Conservation (phyloP, 2,329 filamentous ascomycete species). For the Clonostachys rosea region DNA sequence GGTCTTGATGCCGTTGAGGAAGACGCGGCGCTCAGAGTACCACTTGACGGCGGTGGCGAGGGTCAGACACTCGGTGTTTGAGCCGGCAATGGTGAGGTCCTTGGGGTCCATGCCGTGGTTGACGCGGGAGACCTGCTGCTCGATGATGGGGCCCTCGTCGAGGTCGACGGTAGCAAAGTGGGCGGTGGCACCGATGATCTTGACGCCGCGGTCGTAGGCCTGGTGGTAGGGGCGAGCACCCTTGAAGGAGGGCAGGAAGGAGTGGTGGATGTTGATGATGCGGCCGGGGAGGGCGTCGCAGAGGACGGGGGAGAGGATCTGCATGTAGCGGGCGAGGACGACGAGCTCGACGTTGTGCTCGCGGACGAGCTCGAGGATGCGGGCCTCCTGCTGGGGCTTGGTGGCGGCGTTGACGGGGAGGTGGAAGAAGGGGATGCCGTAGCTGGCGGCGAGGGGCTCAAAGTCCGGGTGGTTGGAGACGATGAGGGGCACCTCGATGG, state of each 20-base stretch:
- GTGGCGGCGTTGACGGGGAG: conserved; percentile 76
- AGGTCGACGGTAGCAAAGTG: conserved; percentile 84
- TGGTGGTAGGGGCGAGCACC: conserved; percentile 86
- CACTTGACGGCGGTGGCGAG: conserved; percentile 79
- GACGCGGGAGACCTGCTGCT: conserved; percentile 74
- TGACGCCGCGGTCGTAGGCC: conserved; percentile 80
- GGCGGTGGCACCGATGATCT: conserved; percentile 82
- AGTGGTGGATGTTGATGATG: conserved; percentile 92
- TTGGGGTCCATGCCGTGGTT: conserved; percentile 74
- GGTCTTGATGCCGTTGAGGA: conserved; percentile 76
- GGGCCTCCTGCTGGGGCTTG: conserved; percentile 67
- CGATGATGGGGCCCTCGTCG: conserved; percentile 84
- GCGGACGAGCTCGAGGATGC: conserved; percentile 65
- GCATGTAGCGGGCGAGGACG: conserved; percentile 83
- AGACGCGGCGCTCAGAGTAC: conserved; percentile 73
- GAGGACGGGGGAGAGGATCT: conserved; percentile 70
- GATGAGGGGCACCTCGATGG: conserved; percentile 67
- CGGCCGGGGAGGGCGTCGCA: conserved; percentile 77
- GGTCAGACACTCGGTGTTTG: conserved; percentile 80
- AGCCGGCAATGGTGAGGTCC: conserved; percentile 73
- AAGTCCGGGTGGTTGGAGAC: conserved; percentile 81
- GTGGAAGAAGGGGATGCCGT: conserved; percentile 76
- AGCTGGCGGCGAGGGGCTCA: conserved; percentile 61
- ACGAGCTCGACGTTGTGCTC: conserved; percentile 71
- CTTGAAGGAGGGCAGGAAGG: conserved; percentile 83